Conservation (phyloP, 169 alveolate species). For the Eimeria maxima region DNA sequence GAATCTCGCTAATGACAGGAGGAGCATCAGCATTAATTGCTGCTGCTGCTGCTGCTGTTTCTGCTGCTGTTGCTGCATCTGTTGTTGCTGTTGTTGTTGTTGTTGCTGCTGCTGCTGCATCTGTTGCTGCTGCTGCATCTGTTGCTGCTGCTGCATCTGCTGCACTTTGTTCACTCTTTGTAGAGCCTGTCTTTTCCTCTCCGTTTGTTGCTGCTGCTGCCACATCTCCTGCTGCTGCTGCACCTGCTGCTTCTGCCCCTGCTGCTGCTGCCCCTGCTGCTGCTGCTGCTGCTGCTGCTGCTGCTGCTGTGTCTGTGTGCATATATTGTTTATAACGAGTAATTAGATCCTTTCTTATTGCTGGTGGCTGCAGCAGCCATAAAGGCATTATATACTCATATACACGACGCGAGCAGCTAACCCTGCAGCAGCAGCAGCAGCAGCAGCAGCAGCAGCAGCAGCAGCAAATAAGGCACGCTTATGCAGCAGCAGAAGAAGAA, state of each 20-base stretch:
- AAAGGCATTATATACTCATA: slow-evolving; percentile 50
- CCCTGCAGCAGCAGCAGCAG: slow-evolving; percentile 61
- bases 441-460: slow-evolving; percentile 61
- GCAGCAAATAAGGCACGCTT: neutral
- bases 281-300: slow-evolving; percentile 17
- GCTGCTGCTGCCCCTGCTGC: neutral
- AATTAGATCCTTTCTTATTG: neutral
- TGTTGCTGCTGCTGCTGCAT: neutral
- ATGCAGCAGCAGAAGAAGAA: neutral
- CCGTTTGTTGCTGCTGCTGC: neutral
- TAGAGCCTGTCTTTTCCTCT: too few relatives aligned
- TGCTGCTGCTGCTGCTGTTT: slow-evolving; percentile 9
- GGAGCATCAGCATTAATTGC: neutral
- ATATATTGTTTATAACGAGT: neutral
- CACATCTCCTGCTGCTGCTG: too few relatives aligned
- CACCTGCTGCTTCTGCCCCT: too few relatives aligned
- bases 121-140: neutral
- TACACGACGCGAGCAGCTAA: slow-evolving; percentile 71
- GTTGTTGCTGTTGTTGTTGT: neutral
- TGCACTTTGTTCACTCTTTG: too few relatives aligned
- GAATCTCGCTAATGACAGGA: neutral
- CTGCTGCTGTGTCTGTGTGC: neutral
- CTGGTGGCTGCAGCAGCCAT: slow-evolving; percentile 61
- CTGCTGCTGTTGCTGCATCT: neutral
- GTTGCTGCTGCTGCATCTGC: neutral